Conservation (phyloP, 371 early-diverging fungal species). For the Mucor indicus region DNA sequence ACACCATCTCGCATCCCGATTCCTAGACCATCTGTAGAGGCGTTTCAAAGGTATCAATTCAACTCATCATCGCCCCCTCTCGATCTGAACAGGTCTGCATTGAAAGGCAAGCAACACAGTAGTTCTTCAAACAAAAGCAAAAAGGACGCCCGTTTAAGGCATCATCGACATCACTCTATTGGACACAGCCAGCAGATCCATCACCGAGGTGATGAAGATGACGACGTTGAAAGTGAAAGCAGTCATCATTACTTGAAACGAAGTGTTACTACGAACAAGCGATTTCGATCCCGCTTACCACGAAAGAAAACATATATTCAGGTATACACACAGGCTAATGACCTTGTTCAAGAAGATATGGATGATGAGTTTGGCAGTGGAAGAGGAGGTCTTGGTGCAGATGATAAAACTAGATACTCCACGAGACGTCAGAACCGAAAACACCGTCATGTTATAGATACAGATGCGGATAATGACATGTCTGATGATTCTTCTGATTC, state of each 20-base stretch:
- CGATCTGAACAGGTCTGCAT: no score
- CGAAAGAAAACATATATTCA: constrained; percentile 60
- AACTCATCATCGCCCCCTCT: no score
- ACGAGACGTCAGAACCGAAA: neutral
- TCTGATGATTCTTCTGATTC: constrained; percentile 30
- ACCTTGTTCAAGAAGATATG: constrained; percentile 60
- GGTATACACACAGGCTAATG: constrained; percentile 61
- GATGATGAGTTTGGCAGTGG: constrained; percentile 63
- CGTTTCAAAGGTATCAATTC: no score
- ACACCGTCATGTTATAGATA: constrained; percentile 35
- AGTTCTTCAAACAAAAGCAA: neutral
- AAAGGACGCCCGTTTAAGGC: neutral
- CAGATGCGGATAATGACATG: constrained; percentile 23
- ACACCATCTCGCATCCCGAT: constrained; percentile 41
- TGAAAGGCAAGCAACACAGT: neutral
- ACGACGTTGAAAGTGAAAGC: neutral
- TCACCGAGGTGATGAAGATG: neutral
- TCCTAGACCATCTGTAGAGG: neutral
- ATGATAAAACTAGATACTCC: constrained; percentile 25
- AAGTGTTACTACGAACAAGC: constrained; percentile 1
- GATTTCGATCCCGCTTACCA: constrained; percentile 38
- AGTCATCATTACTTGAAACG: constrained; percentile 1
- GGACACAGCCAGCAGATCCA: constrained; percentile 12
- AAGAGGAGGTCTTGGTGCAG: constrained; percentile 14
- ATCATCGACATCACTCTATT: constrained; percentile 16